Evolutionary conservation across 139 green algal species (phyloP).

Genomic region (Pleodorina starrii): DNA sequence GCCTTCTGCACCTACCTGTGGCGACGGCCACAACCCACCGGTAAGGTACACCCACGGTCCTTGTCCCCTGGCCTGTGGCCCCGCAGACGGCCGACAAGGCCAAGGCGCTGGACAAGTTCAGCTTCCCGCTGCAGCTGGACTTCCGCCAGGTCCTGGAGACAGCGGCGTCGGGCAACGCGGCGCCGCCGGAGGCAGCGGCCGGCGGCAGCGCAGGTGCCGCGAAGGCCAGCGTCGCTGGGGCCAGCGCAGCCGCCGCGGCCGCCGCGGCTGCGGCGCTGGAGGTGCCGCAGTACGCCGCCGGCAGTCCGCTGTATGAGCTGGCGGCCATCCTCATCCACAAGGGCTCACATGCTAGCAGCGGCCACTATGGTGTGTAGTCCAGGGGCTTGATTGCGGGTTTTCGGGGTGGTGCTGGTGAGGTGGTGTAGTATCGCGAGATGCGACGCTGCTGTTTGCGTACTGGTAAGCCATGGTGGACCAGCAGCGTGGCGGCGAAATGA

Average conservation of each 20-base stretch:
- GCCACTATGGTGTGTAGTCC: constrained; percentile 90
- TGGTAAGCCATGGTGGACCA: too few species aligned
- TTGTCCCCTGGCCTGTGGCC: too few species aligned
- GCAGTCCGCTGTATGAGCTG: constrained; percentile 75
- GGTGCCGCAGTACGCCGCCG: background rate
- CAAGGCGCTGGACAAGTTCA: constrained; percentile 88
- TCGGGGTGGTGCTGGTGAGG: too few species aligned
- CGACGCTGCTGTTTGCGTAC: too few species aligned
- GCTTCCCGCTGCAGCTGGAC: constrained; percentile 83
- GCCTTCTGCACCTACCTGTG: too few species aligned
- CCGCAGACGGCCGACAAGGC: constrained; percentile 80
- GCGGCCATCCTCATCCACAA: constrained; percentile 91
- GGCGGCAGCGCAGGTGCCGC: background rate
- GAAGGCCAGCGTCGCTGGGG: background rate
- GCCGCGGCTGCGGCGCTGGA: background rate
- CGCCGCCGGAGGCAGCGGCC: background rate
- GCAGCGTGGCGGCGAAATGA: too few species aligned
- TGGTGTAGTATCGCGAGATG: too few species aligned
- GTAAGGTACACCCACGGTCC: too few species aligned
- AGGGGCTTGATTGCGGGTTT: too few species aligned
- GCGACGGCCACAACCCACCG: too few species aligned
- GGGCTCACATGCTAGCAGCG: constrained; percentile 79
- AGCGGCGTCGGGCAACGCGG: background rate
- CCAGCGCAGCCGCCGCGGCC: background rate
- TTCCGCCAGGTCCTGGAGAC: constrained; percentile 60